These are phyloP conservation scores for Ambrosiella beaveri DNA, from an alignment of 2,329 filamentous ascomycete species.

Conservation along the genomic window DNA sequence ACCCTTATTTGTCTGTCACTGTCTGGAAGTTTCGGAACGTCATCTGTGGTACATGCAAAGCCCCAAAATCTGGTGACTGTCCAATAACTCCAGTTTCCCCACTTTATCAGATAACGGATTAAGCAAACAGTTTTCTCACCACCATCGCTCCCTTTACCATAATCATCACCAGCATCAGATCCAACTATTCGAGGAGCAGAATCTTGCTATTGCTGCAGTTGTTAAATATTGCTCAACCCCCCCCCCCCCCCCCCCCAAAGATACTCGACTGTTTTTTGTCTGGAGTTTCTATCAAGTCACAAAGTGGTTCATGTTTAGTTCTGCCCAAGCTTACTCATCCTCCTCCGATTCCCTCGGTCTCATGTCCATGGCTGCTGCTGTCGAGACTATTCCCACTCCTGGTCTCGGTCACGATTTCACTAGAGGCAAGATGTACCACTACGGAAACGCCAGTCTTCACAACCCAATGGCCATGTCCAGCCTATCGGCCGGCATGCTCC, in stretches of 20 bases:
- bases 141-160: background rate
- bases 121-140: background rate
- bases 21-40: background rate
- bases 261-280: background rate
- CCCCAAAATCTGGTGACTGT: no score
- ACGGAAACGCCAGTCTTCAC: constrained; percentile 1
- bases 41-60: background rate
- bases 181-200: no score
- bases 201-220: no score
- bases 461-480: constrained; percentile 7
- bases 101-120: background rate
- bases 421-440: constrained; percentile 12
- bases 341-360: constrained; percentile 2
- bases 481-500: background rate
- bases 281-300: background rate
- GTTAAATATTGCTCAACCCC: background rate
- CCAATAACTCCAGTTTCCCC: background rate
- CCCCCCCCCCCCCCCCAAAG: background rate
- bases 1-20: no score
- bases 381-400: constrained; percentile 6
- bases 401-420: constrained; percentile 11
- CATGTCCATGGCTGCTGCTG: constrained; percentile 10
- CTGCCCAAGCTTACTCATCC: background rate
- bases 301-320: constrained; percentile 7
- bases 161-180: no score